A percentile compares a stretch with the other conserved stretches of the same genome.
phyloP scores from a whole-genome alignment of 2,329 filamentous ascomycete species.

The Penicillium sumatraense region DNA sequence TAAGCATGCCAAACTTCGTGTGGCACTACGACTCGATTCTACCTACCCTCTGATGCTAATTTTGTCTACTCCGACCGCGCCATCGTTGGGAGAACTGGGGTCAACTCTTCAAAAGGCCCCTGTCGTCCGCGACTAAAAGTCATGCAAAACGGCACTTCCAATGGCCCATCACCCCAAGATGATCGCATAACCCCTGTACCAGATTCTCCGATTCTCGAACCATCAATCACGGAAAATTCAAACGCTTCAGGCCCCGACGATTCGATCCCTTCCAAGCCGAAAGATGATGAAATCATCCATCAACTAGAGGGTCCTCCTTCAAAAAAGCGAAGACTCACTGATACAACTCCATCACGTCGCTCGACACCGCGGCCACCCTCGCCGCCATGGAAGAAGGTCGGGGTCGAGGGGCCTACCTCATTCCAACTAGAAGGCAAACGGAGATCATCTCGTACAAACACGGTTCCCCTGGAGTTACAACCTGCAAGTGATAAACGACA shows the following conservation, averaged over 20 bases:
- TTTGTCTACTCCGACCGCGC: constrained; percentile 38
- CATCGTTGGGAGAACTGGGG: constrained; percentile 52
- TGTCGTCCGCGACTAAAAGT: constrained; percentile 48
- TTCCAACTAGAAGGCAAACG: constrained; percentile 69
- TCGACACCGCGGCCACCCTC: constrained; percentile 59
- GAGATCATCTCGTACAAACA: constrained; percentile 62
- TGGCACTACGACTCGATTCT: constrained; percentile 35
- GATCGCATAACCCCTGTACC: constrained; percentile 40
- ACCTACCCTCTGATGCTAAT: constrained; percentile 48
- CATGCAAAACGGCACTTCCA: constrained; percentile 52
- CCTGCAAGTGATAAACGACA: constrained; percentile 53
- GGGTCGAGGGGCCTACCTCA: constrained; percentile 83
- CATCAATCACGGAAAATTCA: constrained; percentile 23
- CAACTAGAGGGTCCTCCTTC: constrained; percentile 46
- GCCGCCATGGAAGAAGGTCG: constrained; percentile 90
- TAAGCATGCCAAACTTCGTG: constrained; percentile 51
- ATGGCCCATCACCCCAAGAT: constrained; percentile 46
- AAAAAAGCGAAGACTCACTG: constrained; percentile 51
- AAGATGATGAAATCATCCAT: constrained; percentile 34
- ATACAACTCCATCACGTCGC: constrained; percentile 37
- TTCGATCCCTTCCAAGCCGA: constrained; percentile 32
- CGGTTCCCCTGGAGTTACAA: constrained; percentile 53
- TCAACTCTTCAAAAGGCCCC: constrained; percentile 46
- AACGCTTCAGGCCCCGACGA: constrained; percentile 29
- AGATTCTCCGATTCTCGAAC: constrained; percentile 27